Evolutionary conservation across 1,284 basidiomycete species (phyloP).

Genomic region (Peniophora sp.): DNA sequence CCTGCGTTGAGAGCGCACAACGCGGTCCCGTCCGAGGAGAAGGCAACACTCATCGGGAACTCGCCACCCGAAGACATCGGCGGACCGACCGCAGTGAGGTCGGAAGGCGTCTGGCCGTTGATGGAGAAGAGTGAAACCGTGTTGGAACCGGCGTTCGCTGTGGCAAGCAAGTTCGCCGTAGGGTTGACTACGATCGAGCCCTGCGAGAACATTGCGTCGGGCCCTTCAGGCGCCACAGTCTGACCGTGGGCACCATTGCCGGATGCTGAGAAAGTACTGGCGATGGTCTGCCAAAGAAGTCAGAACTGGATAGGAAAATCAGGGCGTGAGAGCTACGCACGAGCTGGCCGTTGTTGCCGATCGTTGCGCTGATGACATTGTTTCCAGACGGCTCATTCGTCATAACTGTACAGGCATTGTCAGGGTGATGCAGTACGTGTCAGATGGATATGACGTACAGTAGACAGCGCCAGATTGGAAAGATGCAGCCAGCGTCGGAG

Average conservation of each 20-base stretch:
- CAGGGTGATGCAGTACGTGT: neutral
- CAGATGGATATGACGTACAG: slow-evolving; percentile 3
- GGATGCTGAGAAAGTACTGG: slow-evolving; percentile 26
- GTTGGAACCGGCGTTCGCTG: slow-evolving; percentile 42
- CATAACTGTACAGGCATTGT: slow-evolving; percentile 3
- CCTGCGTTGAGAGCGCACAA: slow-evolving; percentile 42
- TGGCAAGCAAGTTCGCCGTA: slow-evolving; percentile 30
- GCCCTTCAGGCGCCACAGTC: slow-evolving; percentile 20
- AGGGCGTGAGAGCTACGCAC: too few species aligned
- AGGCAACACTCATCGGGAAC: slow-evolving; percentile 39
- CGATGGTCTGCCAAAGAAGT: slow-evolving; percentile 26
- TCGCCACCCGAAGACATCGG: slow-evolving; percentile 36
- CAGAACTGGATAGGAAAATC: too few species aligned
- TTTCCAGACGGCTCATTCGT: slow-evolving; percentile 8
- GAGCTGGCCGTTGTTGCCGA: slow-evolving; percentile 6
- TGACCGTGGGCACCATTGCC: slow-evolving; percentile 34
- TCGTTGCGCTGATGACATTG: slow-evolving; percentile 8
- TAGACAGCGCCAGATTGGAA: slow-evolving; percentile 8
- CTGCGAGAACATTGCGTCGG: slow-evolving; percentile 41
- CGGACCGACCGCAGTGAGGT: slow-evolving; percentile 30
- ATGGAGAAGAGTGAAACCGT: slow-evolving; percentile 38
- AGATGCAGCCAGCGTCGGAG: neutral
- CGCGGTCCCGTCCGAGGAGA: slow-evolving; percentile 29
- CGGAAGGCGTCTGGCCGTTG: slow-evolving; percentile 31
- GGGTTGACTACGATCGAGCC: slow-evolving; percentile 35